phyloP scores from a whole-genome alignment of 2,329 filamentous ascomycete species.

The Botryosphaeria dothidea region DNA sequence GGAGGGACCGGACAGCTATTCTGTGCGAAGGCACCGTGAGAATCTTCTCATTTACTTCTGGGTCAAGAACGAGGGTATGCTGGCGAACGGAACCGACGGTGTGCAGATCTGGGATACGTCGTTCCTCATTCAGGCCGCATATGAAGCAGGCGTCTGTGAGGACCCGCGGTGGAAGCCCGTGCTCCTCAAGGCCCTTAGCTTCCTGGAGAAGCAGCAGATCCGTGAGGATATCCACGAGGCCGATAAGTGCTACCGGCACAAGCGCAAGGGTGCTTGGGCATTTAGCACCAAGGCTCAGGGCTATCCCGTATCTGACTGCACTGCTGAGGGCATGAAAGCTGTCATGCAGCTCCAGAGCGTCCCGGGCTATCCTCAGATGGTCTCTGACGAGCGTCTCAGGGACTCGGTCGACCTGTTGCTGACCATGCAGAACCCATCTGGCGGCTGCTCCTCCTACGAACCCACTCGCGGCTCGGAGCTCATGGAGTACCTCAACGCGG shows the following conservation, averaged over 20 bases:
- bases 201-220: constrained; percentile 90
- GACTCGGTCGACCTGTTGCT: constrained; percentile 89
- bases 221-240: constrained; percentile 78
- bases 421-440: constrained; percentile 84
- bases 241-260: constrained; percentile 81
- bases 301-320: constrained; percentile 94
- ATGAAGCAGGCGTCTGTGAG: constrained; percentile 75
- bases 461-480: constrained; percentile 73
- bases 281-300: constrained; percentile 93
- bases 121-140: constrained; percentile 80
- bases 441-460: constrained; percentile 91
- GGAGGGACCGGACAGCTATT: constrained; percentile 73
- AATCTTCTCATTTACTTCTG: constrained; percentile 84
- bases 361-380: constrained; percentile 69
- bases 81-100: constrained; percentile 96
- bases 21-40: constrained; percentile 76
- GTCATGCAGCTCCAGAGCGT: constrained; percentile 82
- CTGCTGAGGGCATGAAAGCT: constrained; percentile 85
- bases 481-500: constrained; percentile 87
- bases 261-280: constrained; percentile 90
- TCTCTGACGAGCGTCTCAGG: constrained; percentile 76
- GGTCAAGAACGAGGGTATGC: constrained; percentile 89
- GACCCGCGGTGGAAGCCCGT: constrained; percentile 79
- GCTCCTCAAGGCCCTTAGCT: constrained; percentile 78
- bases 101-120: constrained; percentile 97